Evolutionary conservation across 1,139 yeast species (phyloP).

Genomic region (Suhomyces terraborum): DNA sequence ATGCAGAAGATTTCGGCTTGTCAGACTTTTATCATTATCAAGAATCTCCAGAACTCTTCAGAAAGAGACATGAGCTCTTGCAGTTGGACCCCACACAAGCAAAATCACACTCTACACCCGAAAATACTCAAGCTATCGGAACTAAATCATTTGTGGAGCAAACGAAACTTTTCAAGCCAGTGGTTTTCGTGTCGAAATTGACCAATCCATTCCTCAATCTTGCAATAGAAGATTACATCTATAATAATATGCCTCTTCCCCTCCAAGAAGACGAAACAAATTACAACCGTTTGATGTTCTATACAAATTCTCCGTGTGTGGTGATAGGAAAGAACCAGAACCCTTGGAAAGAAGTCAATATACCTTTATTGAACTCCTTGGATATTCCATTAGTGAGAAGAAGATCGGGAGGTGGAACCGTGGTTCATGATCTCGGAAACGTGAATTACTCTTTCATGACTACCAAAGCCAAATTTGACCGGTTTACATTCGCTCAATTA

Average conservation of each 20-base stretch:
- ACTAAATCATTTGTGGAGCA: conserved; percentile 11
- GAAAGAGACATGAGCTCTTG: conserved; percentile 13
- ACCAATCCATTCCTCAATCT: conserved; percentile 73
- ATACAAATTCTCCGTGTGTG: conserved; percentile 79
- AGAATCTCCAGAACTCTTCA: conserved; percentile 33
- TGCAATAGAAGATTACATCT: conserved; percentile 80
- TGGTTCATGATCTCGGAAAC: conserved; percentile 93
- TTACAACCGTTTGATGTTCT: conserved; percentile 64
- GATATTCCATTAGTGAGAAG: conserved; percentile 76
- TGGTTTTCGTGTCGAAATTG: conserved; percentile 48
- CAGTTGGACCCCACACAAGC: background rate
- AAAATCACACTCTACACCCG: background rate
- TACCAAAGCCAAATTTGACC: conserved; percentile 62
- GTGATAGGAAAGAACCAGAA: conserved; percentile 97
- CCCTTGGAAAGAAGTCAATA: conserved; percentile 84
- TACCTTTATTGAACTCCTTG: conserved; percentile 55
- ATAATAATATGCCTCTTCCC: conserved; percentile 58
- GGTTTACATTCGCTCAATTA: conserved; percentile 60
- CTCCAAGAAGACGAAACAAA: conserved; percentile 21
- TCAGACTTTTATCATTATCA: conserved; percentile 44
- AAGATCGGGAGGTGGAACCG: conserved; percentile 94
- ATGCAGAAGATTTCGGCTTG: conserved; percentile 40
- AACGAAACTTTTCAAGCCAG: conserved; percentile 27
- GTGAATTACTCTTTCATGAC: conserved; percentile 84
- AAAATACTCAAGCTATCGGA: background rate